Evolutionary conservation across 2,329 filamentous ascomycete species (phyloP).

Genomic region (Fusarium sp.): DNA sequence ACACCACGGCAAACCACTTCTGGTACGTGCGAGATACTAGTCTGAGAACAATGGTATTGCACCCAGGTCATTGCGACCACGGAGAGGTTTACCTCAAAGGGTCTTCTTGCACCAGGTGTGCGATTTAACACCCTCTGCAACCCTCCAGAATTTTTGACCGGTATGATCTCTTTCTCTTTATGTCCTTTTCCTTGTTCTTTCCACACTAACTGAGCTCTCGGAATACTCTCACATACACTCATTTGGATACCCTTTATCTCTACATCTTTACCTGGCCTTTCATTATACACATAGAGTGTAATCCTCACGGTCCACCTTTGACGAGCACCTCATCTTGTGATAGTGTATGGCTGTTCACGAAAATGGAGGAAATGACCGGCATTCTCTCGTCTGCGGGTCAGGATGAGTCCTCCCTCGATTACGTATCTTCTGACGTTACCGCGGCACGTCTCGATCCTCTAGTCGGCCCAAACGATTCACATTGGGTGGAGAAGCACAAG

Average conservation of each 20-base stretch:
- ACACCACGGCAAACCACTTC: neutral
- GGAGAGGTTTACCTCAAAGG: neutral
- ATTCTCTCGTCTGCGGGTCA: neutral
- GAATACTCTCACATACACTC: neutral
- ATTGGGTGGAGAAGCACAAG: conserved; percentile 41
- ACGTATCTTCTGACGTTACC: neutral
- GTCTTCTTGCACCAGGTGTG: neutral
- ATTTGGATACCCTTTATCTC: neutral
- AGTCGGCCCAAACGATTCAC: conserved; percentile 36
- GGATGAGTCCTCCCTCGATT: neutral
- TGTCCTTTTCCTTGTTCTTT: neutral
- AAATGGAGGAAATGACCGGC: neutral
- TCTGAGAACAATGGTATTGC: conserved; percentile 27
- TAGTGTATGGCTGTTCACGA: neutral
- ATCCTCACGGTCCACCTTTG: neutral
- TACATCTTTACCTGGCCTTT: neutral
- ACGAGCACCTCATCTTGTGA: neutral
- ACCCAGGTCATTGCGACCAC: neutral
- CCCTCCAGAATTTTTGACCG: neutral
- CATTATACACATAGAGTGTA: conserved; percentile 4
- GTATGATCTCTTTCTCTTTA: conserved; percentile 10
- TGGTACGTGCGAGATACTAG: neutral
- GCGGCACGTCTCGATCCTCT: conserved; percentile 30
- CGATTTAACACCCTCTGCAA: conserved; percentile 19
- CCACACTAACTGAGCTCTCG: neutral